A percentile compares a stretch with the other conserved stretches of the same genome.
Conservation (phyloP, 257 asterid species). For the Solanum etuberosum region DNA sequence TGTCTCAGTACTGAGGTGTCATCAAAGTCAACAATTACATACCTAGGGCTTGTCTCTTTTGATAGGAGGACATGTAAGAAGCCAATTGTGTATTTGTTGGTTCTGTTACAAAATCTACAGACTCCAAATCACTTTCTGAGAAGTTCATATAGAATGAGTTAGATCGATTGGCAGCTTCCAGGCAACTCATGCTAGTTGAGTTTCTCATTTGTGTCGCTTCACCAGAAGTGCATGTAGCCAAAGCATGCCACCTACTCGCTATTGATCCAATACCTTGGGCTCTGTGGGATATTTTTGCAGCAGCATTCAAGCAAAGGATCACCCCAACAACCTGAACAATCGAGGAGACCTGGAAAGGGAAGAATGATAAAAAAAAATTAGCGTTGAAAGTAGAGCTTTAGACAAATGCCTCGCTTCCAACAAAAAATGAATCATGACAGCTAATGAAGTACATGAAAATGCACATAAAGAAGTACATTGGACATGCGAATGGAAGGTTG, state of each 20-base stretch:
- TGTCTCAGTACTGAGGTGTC: neutral
- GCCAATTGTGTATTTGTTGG: conserved; percentile 48
- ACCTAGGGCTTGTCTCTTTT: conserved; percentile 82
- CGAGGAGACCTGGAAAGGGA: conserved; percentile 39
- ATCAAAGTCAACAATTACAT: conserved; percentile 8
- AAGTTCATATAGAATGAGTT: conserved; percentile 17
- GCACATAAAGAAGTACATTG: neutral
- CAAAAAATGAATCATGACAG: neutral
- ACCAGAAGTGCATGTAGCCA: conserved; percentile 41
- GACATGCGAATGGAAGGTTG: neutral
- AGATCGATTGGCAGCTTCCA: conserved; percentile 11
- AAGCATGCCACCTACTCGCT: conserved; percentile 73
- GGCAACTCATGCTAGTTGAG: conserved; percentile 27
- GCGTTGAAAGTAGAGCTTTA: neutral
- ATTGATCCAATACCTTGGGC: conserved; percentile 64
- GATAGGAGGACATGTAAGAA: conserved; percentile 62
- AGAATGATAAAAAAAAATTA: neutral
- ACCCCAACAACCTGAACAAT: conserved; percentile 61
- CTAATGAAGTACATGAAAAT: neutral
- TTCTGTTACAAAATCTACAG: conserved; percentile 37
- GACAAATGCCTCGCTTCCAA: neutral
- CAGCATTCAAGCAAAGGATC: conserved; percentile 62
- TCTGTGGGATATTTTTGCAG: conserved; percentile 75
- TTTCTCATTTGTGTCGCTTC: conserved; percentile 30
- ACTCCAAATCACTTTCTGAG: conserved; percentile 72